A percentile compares a stretch with the other conserved stretches of the same genome.
phyloP scores from a whole-genome alignment of 257 asterid species.

The Primulina eburnea region DNA sequence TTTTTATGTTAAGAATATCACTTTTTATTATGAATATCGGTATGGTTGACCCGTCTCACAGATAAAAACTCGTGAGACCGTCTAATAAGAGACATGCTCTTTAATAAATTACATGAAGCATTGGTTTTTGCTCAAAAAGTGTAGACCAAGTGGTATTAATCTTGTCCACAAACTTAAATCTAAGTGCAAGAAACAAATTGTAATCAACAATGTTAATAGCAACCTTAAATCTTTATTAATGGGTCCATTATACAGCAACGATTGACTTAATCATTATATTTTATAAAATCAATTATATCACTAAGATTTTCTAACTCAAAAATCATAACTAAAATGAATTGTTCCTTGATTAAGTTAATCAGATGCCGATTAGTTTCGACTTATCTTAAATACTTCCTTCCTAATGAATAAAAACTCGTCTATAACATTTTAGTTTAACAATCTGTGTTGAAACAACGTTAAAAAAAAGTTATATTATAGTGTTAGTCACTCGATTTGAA shows the following conservation, averaged over 20 bases:
- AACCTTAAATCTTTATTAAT: background rate
- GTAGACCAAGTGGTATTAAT: background rate
- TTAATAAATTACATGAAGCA: background rate
- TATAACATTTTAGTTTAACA: too few species aligned
- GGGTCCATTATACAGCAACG: background rate
- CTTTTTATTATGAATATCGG: too few species aligned
- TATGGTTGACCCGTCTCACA: too few species aligned
- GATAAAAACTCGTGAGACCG: too few species aligned
- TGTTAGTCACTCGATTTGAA: too few species aligned
- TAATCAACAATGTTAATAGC: background rate
- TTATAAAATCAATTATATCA: background rate
- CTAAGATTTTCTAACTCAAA: background rate
- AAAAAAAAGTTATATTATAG: too few species aligned
- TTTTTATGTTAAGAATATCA: too few species aligned
- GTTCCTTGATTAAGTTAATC: background rate
- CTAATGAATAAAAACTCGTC: background rate
- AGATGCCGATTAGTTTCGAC: background rate
- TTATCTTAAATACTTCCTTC: background rate
- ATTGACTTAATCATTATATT: background rate
- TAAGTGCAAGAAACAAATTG: constrained; percentile 1
- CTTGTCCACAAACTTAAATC: background rate
- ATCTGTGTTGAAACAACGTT: too few species aligned
- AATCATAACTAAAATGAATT: background rate
- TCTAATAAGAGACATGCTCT: too few species aligned
- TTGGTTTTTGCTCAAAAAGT: background rate